phyloP scores from a whole-genome alignment of 2,329 filamentous ascomycete genomes.

The Sporothrix euskadiensis region DNA sequence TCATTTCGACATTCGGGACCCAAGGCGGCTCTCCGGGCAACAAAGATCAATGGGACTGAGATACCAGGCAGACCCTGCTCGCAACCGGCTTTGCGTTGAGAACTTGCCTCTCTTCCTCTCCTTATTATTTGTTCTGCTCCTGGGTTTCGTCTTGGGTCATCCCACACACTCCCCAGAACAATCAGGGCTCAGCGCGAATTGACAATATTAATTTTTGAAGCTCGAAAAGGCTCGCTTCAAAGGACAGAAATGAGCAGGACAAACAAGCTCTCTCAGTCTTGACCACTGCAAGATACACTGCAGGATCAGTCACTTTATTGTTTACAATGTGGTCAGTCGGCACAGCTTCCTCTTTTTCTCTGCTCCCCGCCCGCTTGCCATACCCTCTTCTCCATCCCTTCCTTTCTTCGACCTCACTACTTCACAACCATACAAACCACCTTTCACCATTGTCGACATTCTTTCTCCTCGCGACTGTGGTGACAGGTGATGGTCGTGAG shows the following conservation, averaged over 20 bases:
- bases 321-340: not conserved
- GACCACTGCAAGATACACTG: constrained; percentile 2
- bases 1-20: not conserved
- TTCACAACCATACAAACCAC: not conserved
- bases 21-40: not conserved
- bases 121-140: not conserved
- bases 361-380: constrained; percentile 6
- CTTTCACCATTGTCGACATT: not conserved
- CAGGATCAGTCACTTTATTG: constrained; percentile 14
- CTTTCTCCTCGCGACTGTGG: not conserved
- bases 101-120: not conserved
- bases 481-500: not conserved
- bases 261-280: not conserved
- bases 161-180: not conserved
- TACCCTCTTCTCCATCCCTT: not conserved
- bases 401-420: not conserved
- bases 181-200: constrained; percentile 13
- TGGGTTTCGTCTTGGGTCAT: not conserved
- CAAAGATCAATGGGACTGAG: not conserved
- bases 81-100: constrained; percentile 24
- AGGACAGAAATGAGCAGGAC: not conserved
- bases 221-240: constrained; percentile 20
- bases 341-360: not conserved
- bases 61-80: not conserved
- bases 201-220: constrained; percentile 22